These are phyloP conservation scores for Diutina mesorugosa DNA, from an alignment of 1,139 yeast species.

Conservation along the genomic window DNA sequence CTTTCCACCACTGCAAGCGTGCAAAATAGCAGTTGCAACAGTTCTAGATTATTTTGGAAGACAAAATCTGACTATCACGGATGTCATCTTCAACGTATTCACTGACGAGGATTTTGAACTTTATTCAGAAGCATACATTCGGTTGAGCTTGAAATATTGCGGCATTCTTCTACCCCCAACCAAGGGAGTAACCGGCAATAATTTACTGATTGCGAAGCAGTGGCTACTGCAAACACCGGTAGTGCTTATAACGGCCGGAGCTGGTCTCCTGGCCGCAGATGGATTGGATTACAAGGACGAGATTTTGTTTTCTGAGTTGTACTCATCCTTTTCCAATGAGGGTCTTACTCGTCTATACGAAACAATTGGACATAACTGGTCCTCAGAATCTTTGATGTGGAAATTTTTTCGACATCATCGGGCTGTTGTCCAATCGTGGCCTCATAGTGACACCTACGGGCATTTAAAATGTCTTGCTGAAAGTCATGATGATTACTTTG, in stretches of 20 bases:
- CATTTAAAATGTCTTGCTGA: background rate
- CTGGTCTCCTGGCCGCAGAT: background rate
- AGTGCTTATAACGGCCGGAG: background rate
- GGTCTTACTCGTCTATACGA: background rate
- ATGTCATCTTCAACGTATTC: background rate
- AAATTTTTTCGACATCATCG: background rate
- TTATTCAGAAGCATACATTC: background rate
- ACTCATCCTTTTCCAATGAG: background rate
- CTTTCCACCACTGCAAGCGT: background rate
- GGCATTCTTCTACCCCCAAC: background rate
- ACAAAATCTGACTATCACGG: background rate
- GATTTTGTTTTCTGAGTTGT: background rate
- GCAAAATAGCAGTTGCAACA: background rate
- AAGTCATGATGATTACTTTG: background rate
- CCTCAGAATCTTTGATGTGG: background rate
- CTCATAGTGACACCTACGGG: background rate
- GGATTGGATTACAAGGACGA: background rate
- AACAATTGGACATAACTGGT: background rate
- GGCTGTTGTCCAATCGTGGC: background rate
- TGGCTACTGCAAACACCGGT: background rate
- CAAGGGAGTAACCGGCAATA: background rate
- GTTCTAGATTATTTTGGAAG: background rate
- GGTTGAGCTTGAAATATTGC: background rate
- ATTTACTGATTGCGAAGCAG: background rate
- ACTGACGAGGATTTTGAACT: background rate